phyloP scores from a whole-genome alignment of 495 filamentous ascomycete species.

The Niebla homalea region DNA sequence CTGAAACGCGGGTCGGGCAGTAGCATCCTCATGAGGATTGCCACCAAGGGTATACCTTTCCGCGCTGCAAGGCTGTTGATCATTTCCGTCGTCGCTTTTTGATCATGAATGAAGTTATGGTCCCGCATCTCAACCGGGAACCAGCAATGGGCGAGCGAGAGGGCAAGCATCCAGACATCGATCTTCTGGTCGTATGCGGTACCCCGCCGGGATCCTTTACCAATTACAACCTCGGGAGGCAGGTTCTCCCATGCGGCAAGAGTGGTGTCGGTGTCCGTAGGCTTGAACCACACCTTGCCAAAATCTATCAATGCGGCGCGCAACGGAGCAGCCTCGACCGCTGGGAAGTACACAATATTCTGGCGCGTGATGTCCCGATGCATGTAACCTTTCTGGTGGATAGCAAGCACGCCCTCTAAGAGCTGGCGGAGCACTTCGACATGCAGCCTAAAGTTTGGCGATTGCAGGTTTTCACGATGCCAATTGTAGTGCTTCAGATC shows the following conservation, averaged over 20 bases:
- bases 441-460: not conserved
- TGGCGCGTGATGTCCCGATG: slow-evolving; percentile 6
- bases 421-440: not conserved
- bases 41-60: no score
- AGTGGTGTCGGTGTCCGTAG: not conserved
- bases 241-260: not conserved
- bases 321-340: not conserved
- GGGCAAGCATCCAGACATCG: slow-evolving; percentile 10
- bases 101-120: no score
- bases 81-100: no score
- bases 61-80: no score
- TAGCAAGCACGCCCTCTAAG: not conserved
- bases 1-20: no score
- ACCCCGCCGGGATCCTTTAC: not conserved
- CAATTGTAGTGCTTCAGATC: not conserved
- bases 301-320: slow-evolving; percentile 3
- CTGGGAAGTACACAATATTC: slow-evolving; percentile 7
- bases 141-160: slow-evolving; percentile 1
- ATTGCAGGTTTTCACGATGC: not conserved
- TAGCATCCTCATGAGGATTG: no score
- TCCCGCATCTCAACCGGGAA: not conserved
- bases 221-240: slow-evolving; percentile 1
- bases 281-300: slow-evolving; percentile 4
- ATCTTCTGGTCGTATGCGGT: slow-evolving; percentile 1
- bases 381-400: slow-evolving; percentile 4